These are phyloP conservation scores for Pseudogymnoascus sp. DNA, from an alignment of 2,329 filamentous ascomycete species.

Conservation along the genomic window DNA sequence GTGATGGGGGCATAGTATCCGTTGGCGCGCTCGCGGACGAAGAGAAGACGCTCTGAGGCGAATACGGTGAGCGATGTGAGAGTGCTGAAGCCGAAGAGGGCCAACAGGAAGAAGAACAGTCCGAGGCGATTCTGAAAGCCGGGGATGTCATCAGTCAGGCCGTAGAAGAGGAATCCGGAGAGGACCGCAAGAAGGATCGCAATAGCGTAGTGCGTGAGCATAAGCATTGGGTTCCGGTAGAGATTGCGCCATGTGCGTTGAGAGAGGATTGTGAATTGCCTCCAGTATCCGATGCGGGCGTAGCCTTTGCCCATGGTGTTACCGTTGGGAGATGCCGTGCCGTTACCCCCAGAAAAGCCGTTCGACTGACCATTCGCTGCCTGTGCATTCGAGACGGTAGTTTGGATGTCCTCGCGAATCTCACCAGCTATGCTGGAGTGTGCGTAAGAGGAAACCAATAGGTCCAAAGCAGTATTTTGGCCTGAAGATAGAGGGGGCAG, in stretches of 20 bases:
- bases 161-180: conserved; percentile 93
- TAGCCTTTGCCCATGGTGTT: conserved; percentile 70
- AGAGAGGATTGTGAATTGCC: conserved; percentile 86
- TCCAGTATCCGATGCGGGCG: conserved; percentile 66
- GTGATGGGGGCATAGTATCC: conserved; percentile 92
- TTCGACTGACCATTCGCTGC: conserved; percentile 59
- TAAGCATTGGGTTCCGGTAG: conserved; percentile 94
- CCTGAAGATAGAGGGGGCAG: conserved; percentile 51
- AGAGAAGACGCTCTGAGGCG: conserved; percentile 80
- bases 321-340: conserved; percentile 33
- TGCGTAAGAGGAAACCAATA: conserved; percentile 68
- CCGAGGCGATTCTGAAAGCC: conserved; percentile 97
- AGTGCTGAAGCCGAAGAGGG: conserved; percentile 94
- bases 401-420: conserved; percentile 71
- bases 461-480: conserved; percentile 69
- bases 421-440: conserved; percentile 68
- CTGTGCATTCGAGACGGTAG: conserved; percentile 57
- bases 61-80: conserved; percentile 92
- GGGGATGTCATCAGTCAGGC: conserved; percentile 88
- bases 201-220: conserved; percentile 97
- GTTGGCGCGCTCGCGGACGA: conserved; percentile 89
- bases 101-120: conserved; percentile 94
- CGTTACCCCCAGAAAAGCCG: conserved; percentile 44
- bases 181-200: conserved; percentile 91
- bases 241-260: conserved; percentile 92